A percentile compares a stretch with the other conserved stretches of the same genome.
Conservation (phyloP, 257 asterid species). For the Salvia splendens region DNA sequence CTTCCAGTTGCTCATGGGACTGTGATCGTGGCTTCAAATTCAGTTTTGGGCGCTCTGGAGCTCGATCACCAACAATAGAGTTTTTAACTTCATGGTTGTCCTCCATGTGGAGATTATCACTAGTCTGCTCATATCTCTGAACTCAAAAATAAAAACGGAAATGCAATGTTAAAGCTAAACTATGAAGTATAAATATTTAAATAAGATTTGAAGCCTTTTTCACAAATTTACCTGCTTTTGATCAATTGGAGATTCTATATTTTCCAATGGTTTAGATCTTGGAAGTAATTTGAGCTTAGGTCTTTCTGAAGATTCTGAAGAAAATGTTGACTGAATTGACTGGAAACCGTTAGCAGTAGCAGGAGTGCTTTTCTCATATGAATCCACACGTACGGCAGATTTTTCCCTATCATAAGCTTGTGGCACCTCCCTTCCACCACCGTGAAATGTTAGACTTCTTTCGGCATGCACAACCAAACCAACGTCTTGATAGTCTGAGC, state of each 20-base stretch:
- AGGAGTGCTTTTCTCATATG: slow-evolving; percentile 44
- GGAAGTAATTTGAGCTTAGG: slow-evolving; percentile 89
- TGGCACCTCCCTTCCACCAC: slow-evolving; percentile 45
- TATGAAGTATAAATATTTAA: background rate
- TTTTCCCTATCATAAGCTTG: slow-evolving; percentile 49
- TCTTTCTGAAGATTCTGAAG: slow-evolving; percentile 63
- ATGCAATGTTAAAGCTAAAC: background rate
- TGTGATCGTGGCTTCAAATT: slow-evolving; percentile 73
- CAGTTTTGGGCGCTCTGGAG: slow-evolving; percentile 65
- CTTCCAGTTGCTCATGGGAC: slow-evolving; percentile 52
- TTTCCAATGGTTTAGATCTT: slow-evolving; percentile 84
- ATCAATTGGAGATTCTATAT: slow-evolving; percentile 43
- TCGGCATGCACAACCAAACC: slow-evolving; percentile 46
- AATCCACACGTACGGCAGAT: slow-evolving; percentile 42
- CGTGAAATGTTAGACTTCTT: slow-evolving; percentile 49
- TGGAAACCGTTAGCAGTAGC: slow-evolving; percentile 40
- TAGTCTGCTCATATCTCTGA: slow-evolving; percentile 53
- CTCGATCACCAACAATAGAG: slow-evolving; percentile 43
- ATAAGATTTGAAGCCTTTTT: slow-evolving; percentile 12
- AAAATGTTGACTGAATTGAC: slow-evolving; percentile 38
- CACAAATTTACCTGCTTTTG: slow-evolving; percentile 54
- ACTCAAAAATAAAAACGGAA: slow-evolving; percentile 26
- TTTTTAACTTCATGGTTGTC: slow-evolving; percentile 42
- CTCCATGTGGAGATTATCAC: slow-evolving; percentile 41
- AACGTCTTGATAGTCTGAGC: slow-evolving; percentile 40